These are phyloP conservation scores for Exophiala alcalophila DNA, from an alignment of 2,329 filamentous ascomycete genomes.

Conservation along the genomic window DNA sequence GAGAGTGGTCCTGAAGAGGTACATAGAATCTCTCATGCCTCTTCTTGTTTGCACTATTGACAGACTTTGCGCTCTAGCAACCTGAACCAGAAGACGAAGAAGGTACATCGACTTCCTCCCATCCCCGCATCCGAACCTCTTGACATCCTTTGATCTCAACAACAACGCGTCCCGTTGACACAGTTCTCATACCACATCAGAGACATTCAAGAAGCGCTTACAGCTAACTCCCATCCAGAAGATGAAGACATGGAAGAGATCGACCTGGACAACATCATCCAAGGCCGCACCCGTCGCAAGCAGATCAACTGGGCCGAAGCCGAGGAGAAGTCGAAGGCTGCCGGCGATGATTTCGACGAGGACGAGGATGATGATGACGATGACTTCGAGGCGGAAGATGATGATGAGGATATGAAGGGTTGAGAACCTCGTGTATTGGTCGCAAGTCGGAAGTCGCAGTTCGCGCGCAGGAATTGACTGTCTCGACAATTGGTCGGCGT, in stretches of 20 bases:
- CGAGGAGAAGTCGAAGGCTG: conserved; percentile 76
- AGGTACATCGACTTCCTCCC: neutral
- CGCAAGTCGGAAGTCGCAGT: neutral
- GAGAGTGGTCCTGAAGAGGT: conserved; percentile 62
- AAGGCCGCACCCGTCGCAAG: conserved; percentile 84
- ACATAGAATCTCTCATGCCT: neutral
- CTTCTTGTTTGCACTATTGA: conserved; percentile 5
- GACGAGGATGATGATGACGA: conserved; percentile 59
- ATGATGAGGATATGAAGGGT: conserved; percentile 30
- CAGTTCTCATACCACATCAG: too few relatives aligned
- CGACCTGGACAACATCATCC: conserved; percentile 84
- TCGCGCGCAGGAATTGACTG: too few relatives aligned
- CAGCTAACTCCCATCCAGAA: conserved; percentile 46
- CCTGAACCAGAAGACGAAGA: conserved; percentile 23
- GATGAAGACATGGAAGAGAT: conserved; percentile 89
- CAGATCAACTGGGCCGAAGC: conserved; percentile 92
- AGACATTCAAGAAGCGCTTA: neutral
- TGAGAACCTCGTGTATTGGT: too few relatives aligned
- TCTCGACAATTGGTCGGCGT: too few relatives aligned
- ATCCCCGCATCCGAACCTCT: neutral
- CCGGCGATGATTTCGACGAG: conserved; percentile 63
- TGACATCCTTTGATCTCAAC: too few relatives aligned
- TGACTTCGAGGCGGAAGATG: conserved; percentile 30
- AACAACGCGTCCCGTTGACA: too few relatives aligned
- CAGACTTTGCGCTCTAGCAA: conserved; percentile 11